Base-by-base conservation (phyloP, 2,329 filamentous ascomycete genomes). In the Xylaria sp. region DNA sequence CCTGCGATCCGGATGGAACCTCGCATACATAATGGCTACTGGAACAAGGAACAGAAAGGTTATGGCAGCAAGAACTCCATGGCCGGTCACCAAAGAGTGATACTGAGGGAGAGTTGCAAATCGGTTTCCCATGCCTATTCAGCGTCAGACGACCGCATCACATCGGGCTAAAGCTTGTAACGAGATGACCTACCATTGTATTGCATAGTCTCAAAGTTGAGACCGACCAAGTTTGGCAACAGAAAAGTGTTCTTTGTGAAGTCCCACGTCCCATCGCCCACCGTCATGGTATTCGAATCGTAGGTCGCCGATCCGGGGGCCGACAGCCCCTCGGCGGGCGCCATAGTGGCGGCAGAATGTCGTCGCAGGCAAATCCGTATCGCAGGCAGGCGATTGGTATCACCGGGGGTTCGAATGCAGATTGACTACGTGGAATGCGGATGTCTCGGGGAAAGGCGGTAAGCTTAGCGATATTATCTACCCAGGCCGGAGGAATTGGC, bases 231-330 rank as follows among this genome's bases (percentile, higher is more conserved):
- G 76, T 94, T 94, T 44, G 93, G 93, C 61, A 96, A 82, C 63
- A 96, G 82, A 78, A 95, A 96, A 20, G 88, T 90, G 77, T 94
- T 93, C 78, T 91, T 91, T 68, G 86, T 85, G 66, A 91, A 91
- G 76, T 94, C 91, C 92, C 93, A 96, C 41, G 93, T 95, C 25
- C 93, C 93, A 78, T 95, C 93, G 71, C 92, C 92, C 18, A 95
- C 92, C 65, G 84, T 86, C 85, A 94, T 84, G n/a, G 90, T 92
- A 76, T 90, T 85, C 61, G 91, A 94, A 74, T 87, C 85, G 81
- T 95, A 95, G 73, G 86, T 88, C 78, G 89, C 91, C 80, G 89
- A 89, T 77, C 92, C 92, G 59, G 92, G 87, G 73, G 91, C 86
- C 73, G 91, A 91, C 76, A 92, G 85, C 75, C 83, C 82, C 77